Base-by-base conservation (phyloP, 768 basidiomycete genomes). In the Albatrellus ellisii region DNA sequence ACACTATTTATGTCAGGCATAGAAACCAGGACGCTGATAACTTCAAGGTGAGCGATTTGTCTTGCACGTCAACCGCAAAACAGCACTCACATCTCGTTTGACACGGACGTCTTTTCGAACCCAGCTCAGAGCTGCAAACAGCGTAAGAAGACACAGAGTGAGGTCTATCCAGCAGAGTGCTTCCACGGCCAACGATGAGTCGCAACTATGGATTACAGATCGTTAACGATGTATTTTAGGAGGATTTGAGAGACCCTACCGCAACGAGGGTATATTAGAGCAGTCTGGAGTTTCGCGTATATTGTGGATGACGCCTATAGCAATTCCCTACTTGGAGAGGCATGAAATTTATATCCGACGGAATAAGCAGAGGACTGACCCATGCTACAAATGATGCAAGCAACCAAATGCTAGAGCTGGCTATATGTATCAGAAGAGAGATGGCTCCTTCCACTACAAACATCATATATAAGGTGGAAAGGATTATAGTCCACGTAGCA, bases 91-190 rank as follows among this genome's bases (percentile, higher is more conserved):
- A n/a, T n/a, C n/a, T n/a, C n/a, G n/a, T n/a, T n/a, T n/a, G 31
- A 26, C 11, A n/a, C 18, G 14, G n/a, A 4, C 4, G 31, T 41
- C 29, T 11, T 27, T 26, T 11, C 62, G 61, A 52, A 72, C 56
- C 72, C 72, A 74, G 50, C 68, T 54, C 34, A 73, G 68, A 10
- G 81, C 79, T 25, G 67, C 64, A 4, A 68, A 41, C 32, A 81
- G 56, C 6, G 79, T 73, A 46, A 77, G 42, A 9, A 66, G 41
- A 52, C 77, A 78, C 15, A 87, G 56, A 6, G 67, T 70, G 46
- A 84, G 77, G 49, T 83, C 80, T 38, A 77, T 72, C 83, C 84
- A 86, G 4, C 79, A 81, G 12, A 86, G 55, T 1, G 77, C 77
- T 57, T 81, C 79, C 6, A 84, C 75, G 4, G 82, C 81, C 46